Evolutionary conservation across 768 basidiomycete genomes (phyloP).

Genomic region (Amanita exitialis): DNA sequence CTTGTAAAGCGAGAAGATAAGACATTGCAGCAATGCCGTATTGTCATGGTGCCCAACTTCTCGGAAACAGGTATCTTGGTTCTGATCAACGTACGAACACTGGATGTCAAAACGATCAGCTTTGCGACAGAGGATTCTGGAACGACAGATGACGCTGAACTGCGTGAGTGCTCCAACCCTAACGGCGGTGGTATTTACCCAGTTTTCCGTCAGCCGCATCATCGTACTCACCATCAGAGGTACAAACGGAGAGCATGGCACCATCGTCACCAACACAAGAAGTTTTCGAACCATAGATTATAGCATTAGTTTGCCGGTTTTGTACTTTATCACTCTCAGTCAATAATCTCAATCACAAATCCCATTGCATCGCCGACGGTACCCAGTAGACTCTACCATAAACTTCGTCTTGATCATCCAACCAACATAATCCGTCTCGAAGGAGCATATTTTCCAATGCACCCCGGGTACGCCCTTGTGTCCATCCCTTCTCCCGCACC

Average conservation of each 20-base stretch:
- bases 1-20: constrained; percentile 33
- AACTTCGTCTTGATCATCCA: constrained; percentile 79
- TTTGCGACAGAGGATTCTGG: constrained; percentile 36
- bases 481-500: constrained; percentile 63
- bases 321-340: neutral
- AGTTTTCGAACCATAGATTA: neutral
- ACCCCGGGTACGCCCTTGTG: constrained; percentile 58
- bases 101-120: constrained; percentile 56
- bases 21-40: constrained; percentile 38
- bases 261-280: neutral
- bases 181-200: neutral
- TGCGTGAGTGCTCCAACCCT: constrained; percentile 8
- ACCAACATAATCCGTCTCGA: constrained; percentile 88
- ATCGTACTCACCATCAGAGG: neutral
- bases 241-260: neutral
- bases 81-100: constrained; percentile 68
- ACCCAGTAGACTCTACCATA: constrained; percentile 47
- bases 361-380: neutral
- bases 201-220: neutral
- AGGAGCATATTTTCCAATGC: constrained; percentile 87
- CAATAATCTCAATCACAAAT: neutral
- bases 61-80: constrained; percentile 68
- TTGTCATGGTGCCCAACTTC: constrained; percentile 79
- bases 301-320: neutral
- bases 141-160: constrained; percentile 1